Base-by-base conservation (phyloP, 1,284 basidiomycete species). In the Moesziomyces antarcticus region DNA sequence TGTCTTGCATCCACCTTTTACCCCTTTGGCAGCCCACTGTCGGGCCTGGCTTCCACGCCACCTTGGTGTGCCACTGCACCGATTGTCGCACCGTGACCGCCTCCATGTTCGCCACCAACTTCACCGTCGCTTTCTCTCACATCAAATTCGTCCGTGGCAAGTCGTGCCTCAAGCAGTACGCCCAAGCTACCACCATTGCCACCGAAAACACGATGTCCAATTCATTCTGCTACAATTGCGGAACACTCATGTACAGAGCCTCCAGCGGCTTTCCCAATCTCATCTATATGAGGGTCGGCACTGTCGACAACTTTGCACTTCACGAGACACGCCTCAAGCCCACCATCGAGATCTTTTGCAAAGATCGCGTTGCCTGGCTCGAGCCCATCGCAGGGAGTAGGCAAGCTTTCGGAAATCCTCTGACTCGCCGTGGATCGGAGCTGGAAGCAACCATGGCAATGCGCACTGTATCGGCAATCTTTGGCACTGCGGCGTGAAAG, bases 41-140 rank as follows among this genome's bases (percentile, higher is more conserved):
- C 22, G 70, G 61, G 7, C 82, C 83, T 16, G 84, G 84, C 2
- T 70, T 82, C 8, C 60, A 72, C 35, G 63, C 68, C 25, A 71
- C 75, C 3, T 84, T 85, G 61, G 43, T 84, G 3, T 85, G 85
- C 61, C 59, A 84, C 57, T 85, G 85, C 64, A 53, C 70, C 48
- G 85, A 85, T 56, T 85, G 84, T 52, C 79, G 81, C 21, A 85
- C 84, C 51, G 60, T 85, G 44, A 78, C 83, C 5, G 79, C 83
- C 16, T 81, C 82, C 5, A 83, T 84, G 78, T 84, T 84, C 64
- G 80, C 82, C 1, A 76, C 82, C 51, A 84, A 84, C 70, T 80
- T 85, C 50, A 81, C 73, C 47, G 73, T 82, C 45, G 63, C 55
- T 18, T 56, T 79, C 50, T 27, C 53, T 7, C 69, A 81, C 62